Conservation (phyloP, 805 yeast species). For the Kregervanrija fluxuum region DNA sequence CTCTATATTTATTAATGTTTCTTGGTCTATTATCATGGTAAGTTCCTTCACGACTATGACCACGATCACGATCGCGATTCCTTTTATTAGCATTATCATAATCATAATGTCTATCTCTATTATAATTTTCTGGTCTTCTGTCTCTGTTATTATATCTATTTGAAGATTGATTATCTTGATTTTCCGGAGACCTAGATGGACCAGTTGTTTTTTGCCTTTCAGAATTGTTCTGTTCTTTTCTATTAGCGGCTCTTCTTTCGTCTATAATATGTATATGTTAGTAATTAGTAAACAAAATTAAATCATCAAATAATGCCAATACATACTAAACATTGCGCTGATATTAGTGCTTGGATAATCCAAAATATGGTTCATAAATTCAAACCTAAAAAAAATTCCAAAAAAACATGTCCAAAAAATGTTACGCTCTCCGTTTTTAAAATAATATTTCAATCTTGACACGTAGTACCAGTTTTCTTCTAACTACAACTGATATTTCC, state of each 20-base stretch:
- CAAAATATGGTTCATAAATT: too few relatives aligned
- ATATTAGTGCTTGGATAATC: too few relatives aligned
- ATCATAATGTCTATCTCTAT: slow-evolving; percentile 4
- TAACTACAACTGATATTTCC: too few relatives aligned
- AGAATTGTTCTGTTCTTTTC: slow-evolving; percentile 8
- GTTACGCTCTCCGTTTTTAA: too few relatives aligned
- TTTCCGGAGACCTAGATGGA: too few relatives aligned
- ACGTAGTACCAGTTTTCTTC: too few relatives aligned
- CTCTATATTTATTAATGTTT: slow-evolving; percentile 8
- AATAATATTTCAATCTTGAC: too few relatives aligned
- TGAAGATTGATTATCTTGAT: background rate
- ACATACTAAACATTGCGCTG: too few relatives aligned
- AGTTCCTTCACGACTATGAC: background rate
- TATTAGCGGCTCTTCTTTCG: slow-evolving; percentile 21
- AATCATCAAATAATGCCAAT: background rate
- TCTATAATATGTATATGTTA: slow-evolving; percentile 3
- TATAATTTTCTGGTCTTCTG: background rate
- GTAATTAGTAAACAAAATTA: slow-evolving; percentile 6
- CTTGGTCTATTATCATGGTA: background rate
- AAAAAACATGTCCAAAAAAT: too few relatives aligned
- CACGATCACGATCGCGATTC: slow-evolving; percentile 5
- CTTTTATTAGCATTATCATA: background rate
- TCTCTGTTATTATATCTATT: background rate
- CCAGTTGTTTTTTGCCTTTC: slow-evolving; percentile 1
- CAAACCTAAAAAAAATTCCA: too few relatives aligned